Base-by-base conservation (phyloP, 78 protist genomes). In the Salpingoeca rosetta region DNA sequence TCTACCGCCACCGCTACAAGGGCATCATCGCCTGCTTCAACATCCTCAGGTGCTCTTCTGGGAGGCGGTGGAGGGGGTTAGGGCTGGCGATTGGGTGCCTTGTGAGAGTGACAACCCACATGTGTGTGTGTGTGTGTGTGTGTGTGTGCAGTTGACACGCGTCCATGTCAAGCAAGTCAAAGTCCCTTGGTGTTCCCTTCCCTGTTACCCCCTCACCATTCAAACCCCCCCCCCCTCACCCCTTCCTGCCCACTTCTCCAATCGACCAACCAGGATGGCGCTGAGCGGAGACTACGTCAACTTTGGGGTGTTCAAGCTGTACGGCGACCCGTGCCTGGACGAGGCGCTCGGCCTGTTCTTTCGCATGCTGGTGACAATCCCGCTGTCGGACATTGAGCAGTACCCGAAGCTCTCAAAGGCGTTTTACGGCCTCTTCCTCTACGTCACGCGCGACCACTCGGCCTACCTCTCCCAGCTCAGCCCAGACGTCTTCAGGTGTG, bases 271-370 rank as follows among this genome's bases (percentile, higher is more conserved):
- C n/a, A n/a, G n/a, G n/a, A n/a, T n/a, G 2, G 43, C 92, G 3
- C 85, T 92, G 24, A 25, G 51, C 39, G 94, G 92, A 1, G 76
- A 81, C n/a, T 92, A 92, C 56, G 83, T 82, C 0, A 92, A 92
- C 87, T 89, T 92, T 76, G 94, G 94, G 10, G 94, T 92, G 12
- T 92, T 90, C 81, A 12, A 37, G 45, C 85, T 92, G 65, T 92
- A 92, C 86, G 84, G 86, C 2, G 94, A 92, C 42, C 43, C 79
- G 31, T 73, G 91, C 1, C 86, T 89, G 3, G 72, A 73, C 28
- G 44, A 74, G 17, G 89, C 91, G 44, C 45, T 91, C 78, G 56
- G 72, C 84, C 12, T 72, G 78, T 83, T 85, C 36, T n/a, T 91
- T 31, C 44, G 44, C 36, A 24, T 91, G 45, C 37, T 85, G 38